A percentile compares a stretch with the other conserved stretches of the same genome.
These are phyloP conservation scores for Fusarium transvaalense DNA, from an alignment of 2,329 filamentous ascomycete genomes.

Conservation along the genomic window DNA sequence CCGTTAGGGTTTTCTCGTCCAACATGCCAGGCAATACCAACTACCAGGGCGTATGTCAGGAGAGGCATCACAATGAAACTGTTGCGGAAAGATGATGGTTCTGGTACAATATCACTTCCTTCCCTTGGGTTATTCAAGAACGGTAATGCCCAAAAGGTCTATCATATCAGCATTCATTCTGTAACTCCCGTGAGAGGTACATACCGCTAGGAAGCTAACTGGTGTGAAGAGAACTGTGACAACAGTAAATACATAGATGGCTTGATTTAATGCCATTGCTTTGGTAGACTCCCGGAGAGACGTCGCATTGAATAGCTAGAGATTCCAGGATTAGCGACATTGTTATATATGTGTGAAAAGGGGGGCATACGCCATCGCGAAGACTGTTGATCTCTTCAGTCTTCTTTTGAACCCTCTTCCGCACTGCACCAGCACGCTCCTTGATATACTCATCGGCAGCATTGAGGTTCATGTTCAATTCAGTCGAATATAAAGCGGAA, in stretches of 20 bases:
- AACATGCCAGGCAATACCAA: not conserved
- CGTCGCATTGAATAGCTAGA: not conserved
- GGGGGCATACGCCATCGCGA: not conserved
- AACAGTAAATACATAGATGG: not conserved
- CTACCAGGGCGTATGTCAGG: not conserved
- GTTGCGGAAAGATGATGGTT: not conserved
- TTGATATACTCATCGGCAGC: not conserved
- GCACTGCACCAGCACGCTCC: rapidly evolving
- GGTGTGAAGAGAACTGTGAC: not conserved
- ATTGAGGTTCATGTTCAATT: not conserved
- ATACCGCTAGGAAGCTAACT: not conserved
- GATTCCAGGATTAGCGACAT: not conserved
- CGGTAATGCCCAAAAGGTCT: not conserved
- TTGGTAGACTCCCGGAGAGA: not conserved
- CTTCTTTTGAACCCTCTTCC: not conserved
- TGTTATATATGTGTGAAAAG: no score
- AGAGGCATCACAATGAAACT: not conserved
- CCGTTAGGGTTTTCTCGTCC: rapidly evolving
- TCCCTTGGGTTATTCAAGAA: not conserved
- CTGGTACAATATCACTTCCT: rapidly evolving
- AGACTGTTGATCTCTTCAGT: not conserved
- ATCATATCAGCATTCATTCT: rapidly evolving
- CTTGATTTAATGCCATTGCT: not conserved
- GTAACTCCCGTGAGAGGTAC: rapidly evolving
- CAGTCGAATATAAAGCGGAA: no score